Percentiles rank a stretch among this genome's conserved stretches.
Evolutionary conservation across 805 yeast species (phyloP).

Genomic region (Wickerhamiella domercqiae): DNA sequence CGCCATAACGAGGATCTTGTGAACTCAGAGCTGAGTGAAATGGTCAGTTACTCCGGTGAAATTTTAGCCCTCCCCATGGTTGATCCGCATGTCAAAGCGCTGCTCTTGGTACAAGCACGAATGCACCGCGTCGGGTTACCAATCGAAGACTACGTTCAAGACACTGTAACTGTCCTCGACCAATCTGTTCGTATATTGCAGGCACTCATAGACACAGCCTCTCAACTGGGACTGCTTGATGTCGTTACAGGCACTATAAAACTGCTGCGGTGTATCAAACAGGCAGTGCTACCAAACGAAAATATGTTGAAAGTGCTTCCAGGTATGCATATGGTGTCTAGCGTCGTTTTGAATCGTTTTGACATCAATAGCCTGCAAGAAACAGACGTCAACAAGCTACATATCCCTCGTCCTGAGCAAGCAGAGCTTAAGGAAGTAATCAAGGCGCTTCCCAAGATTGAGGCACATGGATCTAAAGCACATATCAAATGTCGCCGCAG

Average conservation of each 20-base stretch:
- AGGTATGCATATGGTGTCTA: conserved; percentile 9
- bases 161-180: conserved; percentile 82
- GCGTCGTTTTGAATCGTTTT: conserved; percentile 1
- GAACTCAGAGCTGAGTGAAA: conserved; percentile 65
- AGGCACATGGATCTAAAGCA: conserved; percentile 27
- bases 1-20: conserved; percentile 84
- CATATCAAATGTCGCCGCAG: conserved; percentile 25
- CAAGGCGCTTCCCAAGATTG: conserved; percentile 46
- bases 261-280: conserved; percentile 77
- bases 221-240: conserved; percentile 60
- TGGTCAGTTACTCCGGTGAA: conserved; percentile 41
- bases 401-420: conserved; percentile 28
- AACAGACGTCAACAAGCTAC: conserved; percentile 26
- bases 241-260: conserved; percentile 48
- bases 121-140: conserved; percentile 66
- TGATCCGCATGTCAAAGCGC: conserved; percentile 79
- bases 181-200: conserved; percentile 89
- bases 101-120: conserved; percentile 54
- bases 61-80: conserved; percentile 37
- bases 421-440: conserved; percentile 40
- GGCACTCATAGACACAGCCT: conserved; percentile 78
- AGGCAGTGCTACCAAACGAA: conserved; percentile 26
- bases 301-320: conserved; percentile 14
- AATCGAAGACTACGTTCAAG: conserved; percentile 88
- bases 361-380: conserved; percentile 22